Conservation (phyloP, 192 early-diverging fungal genomes). For the Backusella morwellensis region DNA sequence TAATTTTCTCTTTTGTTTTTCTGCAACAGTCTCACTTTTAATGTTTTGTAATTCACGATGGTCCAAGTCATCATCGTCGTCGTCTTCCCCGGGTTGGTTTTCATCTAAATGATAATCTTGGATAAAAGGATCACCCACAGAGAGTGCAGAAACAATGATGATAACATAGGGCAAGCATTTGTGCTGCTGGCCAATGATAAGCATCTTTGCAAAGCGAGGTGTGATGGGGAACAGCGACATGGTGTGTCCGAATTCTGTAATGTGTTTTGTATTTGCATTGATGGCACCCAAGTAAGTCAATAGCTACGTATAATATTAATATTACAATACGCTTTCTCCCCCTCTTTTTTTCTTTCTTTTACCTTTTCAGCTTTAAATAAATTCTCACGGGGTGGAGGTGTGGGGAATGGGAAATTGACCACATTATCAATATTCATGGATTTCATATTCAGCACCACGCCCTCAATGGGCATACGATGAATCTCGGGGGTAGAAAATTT, state of each 20-base stretch:
- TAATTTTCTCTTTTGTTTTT: slow-evolving; percentile 57
- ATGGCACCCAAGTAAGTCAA: slow-evolving; percentile 79
- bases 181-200: slow-evolving; percentile 86
- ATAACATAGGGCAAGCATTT: slow-evolving; percentile 85
- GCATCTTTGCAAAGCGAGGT: slow-evolving; percentile 90
- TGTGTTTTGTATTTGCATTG: slow-evolving; percentile 55
- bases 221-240: slow-evolving; percentile 92
- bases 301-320: slow-evolving; percentile 31
- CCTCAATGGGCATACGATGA: slow-evolving; percentile 91
- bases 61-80: slow-evolving; percentile 34
- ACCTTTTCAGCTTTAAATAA: slow-evolving; percentile 77
- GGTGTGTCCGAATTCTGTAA: slow-evolving; percentile 82
- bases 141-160: slow-evolving; percentile 87
- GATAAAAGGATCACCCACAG: slow-evolving; percentile 93
- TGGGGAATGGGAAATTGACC: slow-evolving; percentile 96
- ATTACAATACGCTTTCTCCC: too few relatives aligned
- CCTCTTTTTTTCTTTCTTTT: neutral
- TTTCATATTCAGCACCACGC: slow-evolving; percentile 98
- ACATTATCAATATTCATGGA: slow-evolving; percentile 95
- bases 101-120: slow-evolving; percentile 65
- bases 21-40: slow-evolving; percentile 55
- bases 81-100: slow-evolving; percentile 54
- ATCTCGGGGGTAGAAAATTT: slow-evolving; percentile 90
- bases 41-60: slow-evolving; percentile 53
- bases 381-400: slow-evolving; percentile 75